Base-by-base conservation (phyloP, 768 basidiomycete genomes). In the Tremella fuciformis region DNA sequence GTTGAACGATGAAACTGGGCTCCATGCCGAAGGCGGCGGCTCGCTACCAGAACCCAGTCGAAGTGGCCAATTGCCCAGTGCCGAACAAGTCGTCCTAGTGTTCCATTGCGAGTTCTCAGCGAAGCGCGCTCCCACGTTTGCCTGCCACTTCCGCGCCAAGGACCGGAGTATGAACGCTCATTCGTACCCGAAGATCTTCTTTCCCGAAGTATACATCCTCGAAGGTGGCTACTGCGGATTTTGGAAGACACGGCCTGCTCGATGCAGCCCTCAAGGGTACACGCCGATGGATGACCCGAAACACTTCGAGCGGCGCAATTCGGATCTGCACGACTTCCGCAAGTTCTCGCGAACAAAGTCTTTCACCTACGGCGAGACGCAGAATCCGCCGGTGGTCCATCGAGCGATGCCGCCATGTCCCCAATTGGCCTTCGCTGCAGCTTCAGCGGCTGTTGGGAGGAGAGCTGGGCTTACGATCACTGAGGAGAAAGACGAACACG, bases 31-130 rank as follows among this genome's bases (percentile, higher is more conserved):
- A 11, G 53, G 62, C 40, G 82, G 86, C 2, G 57, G 64, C 26
- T 22, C 42, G 8, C 55, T 79, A 29, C 79, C 80, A 6, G 29
- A 25, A 8, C 79, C 79, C 1, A 78, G 77, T 55, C 70, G 78
- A 38, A 92, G 90, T 75, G 88, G 89, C 19, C 88, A 92, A 65
- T 65, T 74, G 38, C 55, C 76, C 0, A 65, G 65, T 3, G 79
- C 80, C 13, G 83, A 82, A 77, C 93, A 93, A 79, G 91, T 88
- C 0, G 80, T 98, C 29, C 78, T 98, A 41, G 83, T 99, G 47
- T 98, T 99, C 82, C 96, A 99, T 73, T 99, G 96, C 80, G 96
- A 99, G 78, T 97, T 97, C 73, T 92, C 89, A 64, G 87, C 84
- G 16, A 96, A 96, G 78, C 83, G 96, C 42, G 96, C 92, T 0